phyloP scores from a whole-genome alignment of 106 monocot genomes.

The Vanilla planifolia region DNA sequence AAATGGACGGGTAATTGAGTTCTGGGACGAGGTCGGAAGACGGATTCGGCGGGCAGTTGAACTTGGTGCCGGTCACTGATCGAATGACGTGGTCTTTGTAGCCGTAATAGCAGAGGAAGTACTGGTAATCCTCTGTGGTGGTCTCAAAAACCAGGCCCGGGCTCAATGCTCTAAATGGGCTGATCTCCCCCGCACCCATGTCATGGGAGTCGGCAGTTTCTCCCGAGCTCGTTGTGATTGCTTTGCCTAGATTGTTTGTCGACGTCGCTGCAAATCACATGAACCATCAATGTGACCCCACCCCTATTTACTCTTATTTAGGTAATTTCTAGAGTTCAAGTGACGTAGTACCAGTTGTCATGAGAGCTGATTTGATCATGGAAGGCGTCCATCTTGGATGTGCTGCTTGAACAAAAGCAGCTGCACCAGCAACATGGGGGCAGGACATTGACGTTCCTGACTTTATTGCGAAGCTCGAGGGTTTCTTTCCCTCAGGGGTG shows the following conservation, averaged over 20 bases:
- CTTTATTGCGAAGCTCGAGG: conserved; percentile 73
- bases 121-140: conserved; percentile 50
- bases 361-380: conserved; percentile 91
- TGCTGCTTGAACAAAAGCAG: conserved; percentile 68
- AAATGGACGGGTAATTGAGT: conserved; percentile 88
- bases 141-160: conserved; percentile 88
- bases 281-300: no score
- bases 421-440: conserved; percentile 90
- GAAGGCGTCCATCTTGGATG: conserved; percentile 85
- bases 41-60: conserved; percentile 48
- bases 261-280: conserved; percentile 62
- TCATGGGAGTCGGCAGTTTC: conserved; percentile 63
- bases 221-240: conserved; percentile 42
- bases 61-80: conserved; percentile 43
- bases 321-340: no score
- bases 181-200: conserved; percentile 86
- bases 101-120: conserved; percentile 84
- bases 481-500: conserved; percentile 65
- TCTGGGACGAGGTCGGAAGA: conserved; percentile 54
- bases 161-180: conserved; percentile 65
- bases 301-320: no score
- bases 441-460: conserved; percentile 98
- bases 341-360: conserved; percentile 63
- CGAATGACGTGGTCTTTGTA: conserved; percentile 62
- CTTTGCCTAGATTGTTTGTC: conserved; percentile 41